Percentiles rank a stretch among this genome's conserved stretches.
phyloP scores from a whole-genome alignment of 2,329 filamentous ascomycete species.

The Gnomoniopsis smithogilvyi region DNA sequence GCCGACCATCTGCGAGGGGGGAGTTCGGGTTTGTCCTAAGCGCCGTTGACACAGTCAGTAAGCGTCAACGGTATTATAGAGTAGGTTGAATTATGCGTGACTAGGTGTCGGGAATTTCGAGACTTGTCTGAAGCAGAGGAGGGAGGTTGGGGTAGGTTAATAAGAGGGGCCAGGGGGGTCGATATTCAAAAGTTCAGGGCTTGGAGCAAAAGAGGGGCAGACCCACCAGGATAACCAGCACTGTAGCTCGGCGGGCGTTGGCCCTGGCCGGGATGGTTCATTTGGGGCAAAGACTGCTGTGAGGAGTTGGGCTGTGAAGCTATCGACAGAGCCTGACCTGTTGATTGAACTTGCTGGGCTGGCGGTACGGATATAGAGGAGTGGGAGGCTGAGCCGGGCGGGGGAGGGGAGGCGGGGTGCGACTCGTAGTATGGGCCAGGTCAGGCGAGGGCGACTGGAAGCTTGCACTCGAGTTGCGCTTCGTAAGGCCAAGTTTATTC shows the following conservation, averaged over 20 bases:
- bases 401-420: slow-evolving; percentile 34
- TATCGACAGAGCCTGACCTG: slow-evolving; percentile 41
- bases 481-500: slow-evolving; percentile 77
- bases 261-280: slow-evolving; percentile 60
- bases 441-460: slow-evolving; percentile 50
- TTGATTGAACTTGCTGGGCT: slow-evolving; percentile 26
- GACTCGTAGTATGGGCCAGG: slow-evolving; percentile 38
- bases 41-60: background rate
- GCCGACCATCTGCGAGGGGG: slow-evolving; percentile 58
- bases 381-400: slow-evolving; percentile 27
- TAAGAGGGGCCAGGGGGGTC: slow-evolving; percentile 6
- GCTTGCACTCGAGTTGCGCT: slow-evolving; percentile 68
- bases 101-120: slow-evolving; percentile 49
- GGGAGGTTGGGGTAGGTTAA: slow-evolving; percentile 27
- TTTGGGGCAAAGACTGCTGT: slow-evolving; percentile 50
- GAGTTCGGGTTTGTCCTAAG: slow-evolving; percentile 46
- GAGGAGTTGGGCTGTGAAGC: slow-evolving; percentile 39
- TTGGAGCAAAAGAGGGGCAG: slow-evolving; percentile 5
- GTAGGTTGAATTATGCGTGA: slow-evolving; percentile 22
- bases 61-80: background rate
- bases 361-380: slow-evolving; percentile 18
- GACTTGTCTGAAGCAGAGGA: slow-evolving; percentile 46
- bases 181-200: background rate
- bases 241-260: slow-evolving; percentile 64
- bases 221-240: slow-evolving; percentile 33